Base-by-base conservation (phyloP, 2,329 filamentous ascomycete genomes). In the Curvularia sp. region DNA sequence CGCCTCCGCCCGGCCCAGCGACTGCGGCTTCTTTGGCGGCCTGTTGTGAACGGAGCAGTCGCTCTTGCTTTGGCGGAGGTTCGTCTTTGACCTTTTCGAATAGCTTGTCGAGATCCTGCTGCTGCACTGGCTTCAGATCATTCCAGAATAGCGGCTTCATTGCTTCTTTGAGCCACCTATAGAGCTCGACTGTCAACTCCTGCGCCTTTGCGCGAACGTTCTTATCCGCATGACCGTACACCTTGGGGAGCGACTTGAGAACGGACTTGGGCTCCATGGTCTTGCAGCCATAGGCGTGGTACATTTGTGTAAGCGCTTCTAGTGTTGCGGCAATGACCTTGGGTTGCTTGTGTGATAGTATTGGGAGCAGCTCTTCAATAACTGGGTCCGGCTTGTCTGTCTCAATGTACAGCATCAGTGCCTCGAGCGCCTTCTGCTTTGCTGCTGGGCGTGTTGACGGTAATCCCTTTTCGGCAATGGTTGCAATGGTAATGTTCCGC, bases 91-190 rank as follows among this genome's bases (percentile, higher is more conserved):
- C 86, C 69, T 92, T 93, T 71, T 98, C 95, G 64, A 99, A 99
- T 49, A 96, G 86, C 38, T 93, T 91, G 73, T 99, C 96, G 55
- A 99, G 81, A 73, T 99, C 96, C 61, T 89, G 87, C 77, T 99
- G 95, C 74, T 99, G 95, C 0, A 96, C 94, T 0, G 94, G 90
- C 76, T 99, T 99, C 60, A 99, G 79, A 58, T 99, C 95, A 43
- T 86, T 87, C 93, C 95, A 99, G 76, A 99, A 98, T 78, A 98
- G 89, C 36, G 94, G 92, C 76, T 99, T 99, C 88, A 99, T 97
- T 10, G 94, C 94, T 64, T 99, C 95, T 66, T 94, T 90, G 32
- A 99, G 83, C 95, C 96, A 99, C 78, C 95, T 85, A 78, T 99
- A 99, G 57, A 99, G 86, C 74, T 99, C 96, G 47, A 97, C 92